Conservation (phyloP, 495 filamentous ascomycete genomes). For the Trichoderma gamsii region DNA sequence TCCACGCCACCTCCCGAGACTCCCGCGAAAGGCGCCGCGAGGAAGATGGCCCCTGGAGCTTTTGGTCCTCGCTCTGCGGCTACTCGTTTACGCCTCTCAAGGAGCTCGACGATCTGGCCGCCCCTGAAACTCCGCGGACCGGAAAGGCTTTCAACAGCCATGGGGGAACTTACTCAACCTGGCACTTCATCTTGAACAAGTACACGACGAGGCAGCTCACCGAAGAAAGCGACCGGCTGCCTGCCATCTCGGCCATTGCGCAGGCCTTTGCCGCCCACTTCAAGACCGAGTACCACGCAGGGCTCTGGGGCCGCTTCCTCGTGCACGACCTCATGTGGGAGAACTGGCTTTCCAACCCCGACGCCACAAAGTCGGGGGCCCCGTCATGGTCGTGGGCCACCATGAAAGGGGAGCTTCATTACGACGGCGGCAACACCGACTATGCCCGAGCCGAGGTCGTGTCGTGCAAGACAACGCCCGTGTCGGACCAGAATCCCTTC, state of each 20-base stretch:
- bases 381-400: constrained; percentile 10
- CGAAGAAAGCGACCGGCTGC: constrained; percentile 22
- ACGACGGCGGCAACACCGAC: not conserved
- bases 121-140: not conserved
- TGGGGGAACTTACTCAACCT: constrained; percentile 1
- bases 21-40: not conserved
- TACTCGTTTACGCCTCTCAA: not conserved
- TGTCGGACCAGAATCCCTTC: not conserved
- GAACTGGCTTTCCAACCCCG: constrained; percentile 5
- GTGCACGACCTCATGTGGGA: constrained; percentile 4
- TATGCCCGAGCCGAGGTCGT: not conserved
- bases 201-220: constrained; percentile 25
- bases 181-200: constrained; percentile 14
- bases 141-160: not conserved
- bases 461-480: not conserved
- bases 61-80: not conserved
- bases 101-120: not conserved
- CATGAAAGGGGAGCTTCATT: not conserved
- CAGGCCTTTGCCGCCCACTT: constrained; percentile 18
- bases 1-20: constrained; percentile 9
- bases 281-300: constrained; percentile 1
- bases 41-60: not conserved
- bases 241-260: constrained; percentile 25
- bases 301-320: constrained; percentile 3
- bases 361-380: not conserved